Conservation (phyloP, 2,329 filamentous ascomycete species). For the Ceratocystis colombiana region DNA sequence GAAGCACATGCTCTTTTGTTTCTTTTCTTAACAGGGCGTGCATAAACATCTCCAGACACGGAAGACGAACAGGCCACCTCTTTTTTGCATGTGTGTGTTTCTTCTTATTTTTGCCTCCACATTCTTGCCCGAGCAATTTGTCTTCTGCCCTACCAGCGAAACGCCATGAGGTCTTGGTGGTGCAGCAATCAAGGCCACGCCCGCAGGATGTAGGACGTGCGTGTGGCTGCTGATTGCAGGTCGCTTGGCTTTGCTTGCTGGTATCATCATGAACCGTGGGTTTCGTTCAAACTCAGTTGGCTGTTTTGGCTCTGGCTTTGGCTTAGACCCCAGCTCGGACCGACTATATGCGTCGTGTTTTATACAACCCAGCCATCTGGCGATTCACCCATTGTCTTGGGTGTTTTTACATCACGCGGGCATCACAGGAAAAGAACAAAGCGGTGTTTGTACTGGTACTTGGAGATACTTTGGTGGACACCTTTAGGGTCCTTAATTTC, state of each 20-base stretch:
- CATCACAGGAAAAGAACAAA: not conserved
- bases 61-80: not conserved
- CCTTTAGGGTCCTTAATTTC: not conserved
- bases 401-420: not conserved
- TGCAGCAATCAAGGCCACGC: not conserved
- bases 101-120: not conserved
- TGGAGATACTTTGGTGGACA: not conserved
- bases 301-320: not conserved
- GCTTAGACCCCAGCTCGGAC: slow-evolving; percentile 3
- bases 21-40: slow-evolving; percentile 7
- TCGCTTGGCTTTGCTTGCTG: not conserved
- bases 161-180: not conserved
- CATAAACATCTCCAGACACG: slow-evolving; percentile 8
- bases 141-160: too few species aligned
- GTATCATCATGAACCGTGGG: not conserved
- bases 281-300: not conserved
- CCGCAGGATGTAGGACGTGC: too few species aligned
- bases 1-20: not conserved
- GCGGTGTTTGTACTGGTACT: not conserved
- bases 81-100: not conserved
- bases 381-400: not conserved
- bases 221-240: not conserved
- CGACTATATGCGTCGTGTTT: slow-evolving; percentile 3
- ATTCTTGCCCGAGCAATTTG: too few species aligned
- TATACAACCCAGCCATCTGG: slow-evolving; percentile 11